Evolutionary conservation across 2,329 filamentous ascomycete genomes (phyloP), one percentile per base, ranked within the genome.

Genomic region (Sordariomycetes sp.): DNA sequence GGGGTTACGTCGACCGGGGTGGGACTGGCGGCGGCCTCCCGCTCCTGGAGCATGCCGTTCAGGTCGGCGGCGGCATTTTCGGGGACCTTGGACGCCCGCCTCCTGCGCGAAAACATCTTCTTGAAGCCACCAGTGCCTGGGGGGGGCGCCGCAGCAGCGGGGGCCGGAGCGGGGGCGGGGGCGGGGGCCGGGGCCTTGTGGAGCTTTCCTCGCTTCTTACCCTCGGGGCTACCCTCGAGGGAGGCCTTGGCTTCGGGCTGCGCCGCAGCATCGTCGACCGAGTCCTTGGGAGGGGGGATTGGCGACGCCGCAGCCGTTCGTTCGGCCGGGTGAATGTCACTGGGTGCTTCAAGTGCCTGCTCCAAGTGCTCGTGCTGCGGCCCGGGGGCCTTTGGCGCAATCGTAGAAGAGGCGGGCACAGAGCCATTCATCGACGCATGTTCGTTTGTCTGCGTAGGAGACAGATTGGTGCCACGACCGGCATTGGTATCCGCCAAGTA

Each of bases 401-500:
- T 32, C 28, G 8, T 3, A 8, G 28, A 32, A 8, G 54, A 28
- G 12, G 50, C 50, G 4, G 35, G 22, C n/a, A 12, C 36, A 15
- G 35, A 22, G 10, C 55, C 55, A n/a, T 56, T 57, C n/a, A 52
- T 59, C 57, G 54, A 22, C 45, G 53, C 34, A 45, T 54, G 55
- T 25, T 34, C 55, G 48, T 57, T 58, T 35, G 52, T 35, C 53
- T 45, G 50, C 20, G 56, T 69, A 13, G 76, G 72, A 17, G 76
- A 73, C 48, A 73, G 70, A 1, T 73, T 75, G 22, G 74, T 61
- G 13, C 89, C 89, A 59, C 82, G 87, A 24, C 91, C 90, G 50
- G 87, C 84, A 62, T 78, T 82, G 53, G 73, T 75, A 66, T 95
- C 85, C 52, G 83, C 81, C 55, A 97, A 77, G 69, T 97, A 97